A percentile compares a stretch with the other conserved stretches of the same genome.
Evolutionary conservation across 257 asterid species (phyloP).

Genomic region (Solanum chiquidenum): DNA sequence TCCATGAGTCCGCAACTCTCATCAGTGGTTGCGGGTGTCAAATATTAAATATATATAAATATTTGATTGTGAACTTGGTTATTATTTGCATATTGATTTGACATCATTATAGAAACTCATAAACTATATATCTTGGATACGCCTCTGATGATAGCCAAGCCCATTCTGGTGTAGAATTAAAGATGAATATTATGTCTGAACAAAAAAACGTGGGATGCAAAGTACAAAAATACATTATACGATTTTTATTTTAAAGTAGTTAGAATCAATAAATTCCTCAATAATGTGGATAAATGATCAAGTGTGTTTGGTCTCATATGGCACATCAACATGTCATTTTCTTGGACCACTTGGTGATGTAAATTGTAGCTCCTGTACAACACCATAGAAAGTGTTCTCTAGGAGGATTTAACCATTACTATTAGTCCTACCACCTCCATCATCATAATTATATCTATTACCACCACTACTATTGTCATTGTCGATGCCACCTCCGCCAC

Average conservation of each 20-base stretch:
- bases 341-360: background rate
- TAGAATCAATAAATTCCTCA: background rate
- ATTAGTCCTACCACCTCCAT: background rate
- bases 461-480: background rate
- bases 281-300: background rate
- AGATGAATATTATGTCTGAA: too few species aligned
- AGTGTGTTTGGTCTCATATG: background rate
- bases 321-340: background rate
- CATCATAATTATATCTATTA: background rate
- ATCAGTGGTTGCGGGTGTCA: background rate
- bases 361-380: background rate
- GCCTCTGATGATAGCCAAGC: too few species aligned
- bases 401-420: too few species aligned
- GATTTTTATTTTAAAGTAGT: background rate
- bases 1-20: background rate
- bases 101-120: background rate
- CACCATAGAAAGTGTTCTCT: background rate
- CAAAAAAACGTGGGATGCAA: background rate
- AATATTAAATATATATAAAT: too few species aligned
- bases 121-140: too few species aligned
- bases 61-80: too few species aligned
- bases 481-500: background rate
- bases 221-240: background rate
- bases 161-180: too few species aligned
- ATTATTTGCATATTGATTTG: background rate